Evolutionary conservation across 352 stramenopile genomes (phyloP).

Genomic region (Pythium aquatile): DNA sequence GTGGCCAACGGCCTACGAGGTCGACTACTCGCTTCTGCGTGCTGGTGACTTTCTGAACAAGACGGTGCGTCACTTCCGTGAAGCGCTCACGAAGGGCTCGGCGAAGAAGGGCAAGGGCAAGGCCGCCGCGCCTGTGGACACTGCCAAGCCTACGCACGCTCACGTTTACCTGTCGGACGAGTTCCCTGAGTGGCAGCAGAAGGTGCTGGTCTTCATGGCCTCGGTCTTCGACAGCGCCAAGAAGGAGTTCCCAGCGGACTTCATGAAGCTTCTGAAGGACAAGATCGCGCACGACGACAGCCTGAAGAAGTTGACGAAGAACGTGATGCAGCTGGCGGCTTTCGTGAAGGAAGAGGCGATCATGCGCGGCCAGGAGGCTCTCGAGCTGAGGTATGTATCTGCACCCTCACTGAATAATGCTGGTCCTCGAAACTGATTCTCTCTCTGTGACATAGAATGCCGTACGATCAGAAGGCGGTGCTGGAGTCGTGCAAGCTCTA

Average conservation of each 20-base stretch:
- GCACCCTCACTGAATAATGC: no score
- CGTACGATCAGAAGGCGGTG: conserved; percentile 95
- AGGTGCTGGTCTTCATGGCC: conserved; percentile 81
- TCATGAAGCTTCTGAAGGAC: conserved; percentile 88
- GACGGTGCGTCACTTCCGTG: conserved; percentile 90
- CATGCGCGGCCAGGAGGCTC: conserved; percentile 89
- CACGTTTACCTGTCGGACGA: conserved; percentile 85
- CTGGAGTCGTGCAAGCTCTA: conserved; percentile 92
- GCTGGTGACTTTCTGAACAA: conserved; percentile 93
- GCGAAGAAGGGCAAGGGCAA: conserved; percentile 90
- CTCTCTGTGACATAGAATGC: conserved; percentile 59
- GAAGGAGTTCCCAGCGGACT: conserved; percentile 76
- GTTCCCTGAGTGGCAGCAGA: conserved; percentile 86
- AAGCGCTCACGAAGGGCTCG: conserved; percentile 70
- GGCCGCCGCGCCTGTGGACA: conserved; percentile 59
- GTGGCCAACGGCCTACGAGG: conserved; percentile 85
- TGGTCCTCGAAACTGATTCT: no score
- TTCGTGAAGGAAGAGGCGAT: conserved; percentile 94
- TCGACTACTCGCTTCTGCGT: conserved; percentile 92
- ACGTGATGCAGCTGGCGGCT: conserved; percentile 96
- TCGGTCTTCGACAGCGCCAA: conserved; percentile 43
- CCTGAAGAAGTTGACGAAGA: conserved; percentile 91
- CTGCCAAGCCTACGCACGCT: conserved; percentile 87
- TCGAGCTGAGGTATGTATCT: conserved; percentile 84
- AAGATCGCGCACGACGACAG: conserved; percentile 69